Conservation (phyloP, 495 filamentous ascomycete genomes). For the Tuber indicum region DNA sequence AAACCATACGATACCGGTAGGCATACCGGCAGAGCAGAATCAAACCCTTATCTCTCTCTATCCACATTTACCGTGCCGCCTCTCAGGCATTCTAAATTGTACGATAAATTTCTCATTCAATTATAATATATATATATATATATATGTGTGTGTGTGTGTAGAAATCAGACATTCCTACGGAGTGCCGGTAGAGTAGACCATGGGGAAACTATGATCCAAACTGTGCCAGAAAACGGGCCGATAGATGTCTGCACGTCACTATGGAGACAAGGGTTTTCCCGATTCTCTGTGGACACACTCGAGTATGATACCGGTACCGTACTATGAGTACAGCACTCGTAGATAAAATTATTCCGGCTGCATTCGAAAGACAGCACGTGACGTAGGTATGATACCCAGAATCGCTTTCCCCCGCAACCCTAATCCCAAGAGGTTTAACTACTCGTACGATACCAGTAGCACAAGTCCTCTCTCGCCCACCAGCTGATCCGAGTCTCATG, state of each 20-base stretch:
- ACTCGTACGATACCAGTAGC: background rate
- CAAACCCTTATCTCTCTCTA: background rate
- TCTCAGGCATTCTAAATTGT: background rate
- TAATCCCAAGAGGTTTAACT: background rate
- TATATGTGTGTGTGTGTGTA: no score
- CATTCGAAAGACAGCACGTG: no score
- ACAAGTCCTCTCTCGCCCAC: background rate
- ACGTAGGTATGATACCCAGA: no score
- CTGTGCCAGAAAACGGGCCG: background rate
- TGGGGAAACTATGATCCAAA: background rate
- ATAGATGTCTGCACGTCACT: no score
- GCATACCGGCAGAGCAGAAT: background rate
- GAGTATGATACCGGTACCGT: no score
- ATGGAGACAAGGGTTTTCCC: no score
- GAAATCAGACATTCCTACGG: no score
- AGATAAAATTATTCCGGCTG: no score
- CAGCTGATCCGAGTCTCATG: background rate
- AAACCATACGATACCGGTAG: background rate
- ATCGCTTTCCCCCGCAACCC: background rate
- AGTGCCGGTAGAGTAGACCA: no score
- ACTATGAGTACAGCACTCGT: no score
- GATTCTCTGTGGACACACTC: no score
- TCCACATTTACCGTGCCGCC: background rate
- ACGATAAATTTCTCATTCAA: background rate
- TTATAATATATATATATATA: no score